These are phyloP conservation scores for Suillus variegatus DNA, from an alignment of 768 basidiomycete genomes.

Conservation along the genomic window DNA sequence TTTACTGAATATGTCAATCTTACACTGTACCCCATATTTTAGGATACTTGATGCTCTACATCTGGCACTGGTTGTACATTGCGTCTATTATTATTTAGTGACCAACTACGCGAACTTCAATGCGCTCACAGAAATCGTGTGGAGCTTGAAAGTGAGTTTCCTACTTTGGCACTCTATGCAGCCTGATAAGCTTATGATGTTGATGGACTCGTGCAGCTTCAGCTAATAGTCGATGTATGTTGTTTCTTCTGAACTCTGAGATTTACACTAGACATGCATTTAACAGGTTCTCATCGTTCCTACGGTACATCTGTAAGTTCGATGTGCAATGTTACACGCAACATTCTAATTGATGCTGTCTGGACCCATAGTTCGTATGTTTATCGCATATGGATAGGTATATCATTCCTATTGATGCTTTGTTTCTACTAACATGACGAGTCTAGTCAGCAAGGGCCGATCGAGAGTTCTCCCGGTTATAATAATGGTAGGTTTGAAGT, in stretches of 20 bases:
- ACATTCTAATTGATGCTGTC: background rate
- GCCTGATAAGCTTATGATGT: background rate
- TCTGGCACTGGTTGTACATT: background rate
- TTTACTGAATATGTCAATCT: background rate
- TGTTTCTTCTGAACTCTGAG: background rate
- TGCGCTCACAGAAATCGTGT: background rate
- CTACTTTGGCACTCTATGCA: background rate
- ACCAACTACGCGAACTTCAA: background rate
- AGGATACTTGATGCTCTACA: background rate
- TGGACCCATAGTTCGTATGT: background rate
- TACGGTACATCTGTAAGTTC: background rate
- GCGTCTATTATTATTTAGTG: background rate
- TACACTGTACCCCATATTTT: too few species aligned
- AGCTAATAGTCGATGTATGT: background rate
- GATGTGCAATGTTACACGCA: background rate
- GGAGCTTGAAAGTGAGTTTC: constrained; percentile 1
- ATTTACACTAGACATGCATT: background rate
- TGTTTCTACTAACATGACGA: too few species aligned
- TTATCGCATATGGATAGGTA: constrained; percentile 3
- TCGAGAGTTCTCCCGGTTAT: background rate
- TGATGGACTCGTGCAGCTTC: background rate
- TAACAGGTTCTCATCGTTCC: background rate
- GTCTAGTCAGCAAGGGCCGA: background rate
- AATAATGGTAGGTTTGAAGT: background rate
- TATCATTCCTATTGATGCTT: background rate